Base-by-base conservation (phyloP, 179 eudicot species). In the Camellia oleifera region DNA sequence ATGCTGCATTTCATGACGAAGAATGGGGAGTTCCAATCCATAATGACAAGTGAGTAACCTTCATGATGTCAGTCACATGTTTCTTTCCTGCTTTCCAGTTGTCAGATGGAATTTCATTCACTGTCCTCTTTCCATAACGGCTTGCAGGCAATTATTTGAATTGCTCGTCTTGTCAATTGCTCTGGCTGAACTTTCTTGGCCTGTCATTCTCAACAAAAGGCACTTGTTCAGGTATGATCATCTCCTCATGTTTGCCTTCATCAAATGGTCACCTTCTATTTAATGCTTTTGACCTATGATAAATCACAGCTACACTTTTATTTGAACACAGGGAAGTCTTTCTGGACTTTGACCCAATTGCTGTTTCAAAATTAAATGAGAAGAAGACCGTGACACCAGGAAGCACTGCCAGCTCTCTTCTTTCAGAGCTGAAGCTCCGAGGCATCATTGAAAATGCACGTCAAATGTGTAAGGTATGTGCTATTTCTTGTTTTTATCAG, bases 11-110 rank as follows among this genome's bases (percentile, higher is more conserved):
- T 82, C 98, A 95, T 82, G 98, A 95, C 76, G 94, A 93, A 80
- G 98, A 95, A 90, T 95, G 98, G 97, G 98, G 97, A 82, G 88
- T 92, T 88, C 97, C 98, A 12, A 87, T 85, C 64, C 97, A 95
- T 50, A 90, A 93, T 73, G 97, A 95, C 87, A 92, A 84, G 97
- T 95, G 88, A 42, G 88, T 74, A 61, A 45, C 23, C 68, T 75
- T 63, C 66, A 42, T 45, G 60, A 7, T 58, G 53, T 42, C 40
- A 32, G 45, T 62, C 63, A 42, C 32, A 4, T 66, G 63, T 26
- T 26, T 32, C 40, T 67, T 78, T 57, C 15, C 18, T 23, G 18
- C 61, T 20, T 52, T 65, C 50, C 46, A 42, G 44, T 64, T 79
- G 9, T 61, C 10, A 62, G 68, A 45, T 15, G 20, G 46, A 5